phyloP scores from a whole-genome alignment of 495 filamentous ascomycete species.

The Penicillium canariense region DNA sequence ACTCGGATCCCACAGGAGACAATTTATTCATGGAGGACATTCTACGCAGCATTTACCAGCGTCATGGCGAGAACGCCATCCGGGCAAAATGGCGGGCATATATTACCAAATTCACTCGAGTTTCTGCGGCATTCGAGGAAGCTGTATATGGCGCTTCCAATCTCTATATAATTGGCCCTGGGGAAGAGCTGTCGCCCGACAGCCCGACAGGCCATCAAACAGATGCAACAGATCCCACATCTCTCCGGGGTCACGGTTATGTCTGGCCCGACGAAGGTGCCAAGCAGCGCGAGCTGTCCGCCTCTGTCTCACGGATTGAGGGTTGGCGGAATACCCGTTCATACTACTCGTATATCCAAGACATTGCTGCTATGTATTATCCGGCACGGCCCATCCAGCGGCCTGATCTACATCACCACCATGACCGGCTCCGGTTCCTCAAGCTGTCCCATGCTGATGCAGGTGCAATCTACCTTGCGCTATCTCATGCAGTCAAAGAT shows the following conservation, averaged over 20 bases:
- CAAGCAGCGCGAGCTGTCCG: slow-evolving; percentile 81
- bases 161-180: slow-evolving; percentile 77
- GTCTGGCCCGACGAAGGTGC: slow-evolving; percentile 84
- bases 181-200: slow-evolving; percentile 46
- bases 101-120: slow-evolving; percentile 84
- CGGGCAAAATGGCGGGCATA: slow-evolving; percentile 88
- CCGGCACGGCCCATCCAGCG: slow-evolving; percentile 72
- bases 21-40: slow-evolving; percentile 85
- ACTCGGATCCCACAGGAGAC: slow-evolving; percentile 79
- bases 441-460: slow-evolving; percentile 68
- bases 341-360: slow-evolving; percentile 94
- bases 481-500: slow-evolving; percentile 70
- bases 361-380: slow-evolving; percentile 52
- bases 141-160: slow-evolving; percentile 87
- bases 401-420: slow-evolving; percentile 85
- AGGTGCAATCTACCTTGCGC: slow-evolving; percentile 75
- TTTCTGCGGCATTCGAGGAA: slow-evolving; percentile 93
- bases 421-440: slow-evolving; percentile 80
- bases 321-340: slow-evolving; percentile 93
- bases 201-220: slow-evolving; percentile 45
- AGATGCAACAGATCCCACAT: slow-evolving; percentile 54
- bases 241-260: slow-evolving; percentile 80
- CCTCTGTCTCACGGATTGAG: slow-evolving; percentile 87
- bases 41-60: slow-evolving; percentile 72
- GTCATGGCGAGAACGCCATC: slow-evolving; percentile 87